Conservation (phyloP, 805 yeast genomes). For the Yarrowia osloensis region DNA sequence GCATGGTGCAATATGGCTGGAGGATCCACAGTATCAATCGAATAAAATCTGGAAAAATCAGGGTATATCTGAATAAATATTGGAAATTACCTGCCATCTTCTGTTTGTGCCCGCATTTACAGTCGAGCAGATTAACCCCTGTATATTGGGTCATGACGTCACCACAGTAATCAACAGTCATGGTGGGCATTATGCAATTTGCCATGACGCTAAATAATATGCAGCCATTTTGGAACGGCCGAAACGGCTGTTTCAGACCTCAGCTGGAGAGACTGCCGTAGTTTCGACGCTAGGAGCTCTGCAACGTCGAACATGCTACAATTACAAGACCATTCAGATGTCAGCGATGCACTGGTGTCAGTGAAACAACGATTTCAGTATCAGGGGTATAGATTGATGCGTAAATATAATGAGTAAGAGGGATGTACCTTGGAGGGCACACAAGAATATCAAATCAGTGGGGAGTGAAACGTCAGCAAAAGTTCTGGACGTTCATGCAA, state of each 20-base stretch:
- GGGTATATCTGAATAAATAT: too few relatives aligned
- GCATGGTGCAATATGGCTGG: background rate
- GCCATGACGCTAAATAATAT: background rate
- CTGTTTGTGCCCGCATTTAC: too few relatives aligned
- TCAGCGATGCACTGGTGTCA: background rate
- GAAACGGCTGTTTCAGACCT: background rate
- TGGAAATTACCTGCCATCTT: too few relatives aligned
- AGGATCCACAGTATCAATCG: background rate
- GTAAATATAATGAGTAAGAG: background rate
- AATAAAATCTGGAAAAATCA: background rate
- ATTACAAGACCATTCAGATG: background rate
- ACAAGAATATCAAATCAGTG: background rate
- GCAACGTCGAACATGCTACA: too few relatives aligned
- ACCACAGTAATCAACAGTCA: background rate
- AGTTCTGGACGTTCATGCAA: conserved; percentile 1
- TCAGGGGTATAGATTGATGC: too few relatives aligned
- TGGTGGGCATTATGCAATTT: background rate
- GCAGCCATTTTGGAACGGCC: background rate
- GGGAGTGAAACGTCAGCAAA: background rate
- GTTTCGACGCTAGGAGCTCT: too few relatives aligned
- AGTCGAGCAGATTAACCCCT: too few relatives aligned
- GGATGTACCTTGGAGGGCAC: background rate
- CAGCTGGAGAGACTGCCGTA: too few relatives aligned
- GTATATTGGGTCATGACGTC: too few relatives aligned
- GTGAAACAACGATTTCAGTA: too few relatives aligned